Conservation (phyloP, 1,139 yeast genomes). For the Meyerozyma athensensis region DNA sequence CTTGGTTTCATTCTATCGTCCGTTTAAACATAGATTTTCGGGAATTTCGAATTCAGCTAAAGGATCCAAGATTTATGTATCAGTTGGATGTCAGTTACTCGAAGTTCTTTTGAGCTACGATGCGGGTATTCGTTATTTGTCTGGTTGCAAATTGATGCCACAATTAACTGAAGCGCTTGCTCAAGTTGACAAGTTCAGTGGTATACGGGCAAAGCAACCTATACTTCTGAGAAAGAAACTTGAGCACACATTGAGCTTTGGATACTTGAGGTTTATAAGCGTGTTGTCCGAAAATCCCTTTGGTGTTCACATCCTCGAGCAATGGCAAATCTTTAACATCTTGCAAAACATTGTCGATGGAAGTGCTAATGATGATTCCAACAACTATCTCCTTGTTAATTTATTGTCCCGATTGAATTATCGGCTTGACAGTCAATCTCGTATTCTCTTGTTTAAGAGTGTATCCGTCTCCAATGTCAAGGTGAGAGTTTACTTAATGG, state of each 20-base stretch:
- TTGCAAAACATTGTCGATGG: conserved; percentile 67
- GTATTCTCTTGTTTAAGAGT: conserved; percentile 62
- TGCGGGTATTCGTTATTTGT: conserved; percentile 65
- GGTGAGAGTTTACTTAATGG: conserved; percentile 55
- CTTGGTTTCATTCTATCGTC: conserved; percentile 80
- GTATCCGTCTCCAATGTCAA: conserved; percentile 51
- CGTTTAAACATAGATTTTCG: conserved; percentile 84
- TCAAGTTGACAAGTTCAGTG: conserved; percentile 78
- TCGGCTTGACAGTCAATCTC: conserved; percentile 58
- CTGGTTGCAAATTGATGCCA: conserved; percentile 72
- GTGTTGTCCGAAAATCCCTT: conserved; percentile 53
- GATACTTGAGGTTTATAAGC: conserved; percentile 77
- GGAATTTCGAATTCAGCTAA: conserved; percentile 36
- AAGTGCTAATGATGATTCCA: conserved; percentile 27
- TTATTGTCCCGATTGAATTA: conserved; percentile 62
- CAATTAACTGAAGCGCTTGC: conserved; percentile 87
- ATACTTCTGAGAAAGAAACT: conserved; percentile 60
- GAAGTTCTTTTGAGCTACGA: conserved; percentile 56
- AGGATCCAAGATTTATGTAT: conserved; percentile 52
- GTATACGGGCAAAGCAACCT: conserved; percentile 69
- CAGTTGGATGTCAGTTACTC: conserved; percentile 70
- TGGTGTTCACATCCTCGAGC: conserved; percentile 66
- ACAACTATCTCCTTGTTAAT: conserved; percentile 52
- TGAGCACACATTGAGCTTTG: conserved; percentile 62
- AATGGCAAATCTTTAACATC: conserved; percentile 83